Evolutionary conservation across 169 alveolate genomes (phyloP), one percentile per base, ranked within the genome.

Genomic region (Plasmodium gonderi): DNA sequence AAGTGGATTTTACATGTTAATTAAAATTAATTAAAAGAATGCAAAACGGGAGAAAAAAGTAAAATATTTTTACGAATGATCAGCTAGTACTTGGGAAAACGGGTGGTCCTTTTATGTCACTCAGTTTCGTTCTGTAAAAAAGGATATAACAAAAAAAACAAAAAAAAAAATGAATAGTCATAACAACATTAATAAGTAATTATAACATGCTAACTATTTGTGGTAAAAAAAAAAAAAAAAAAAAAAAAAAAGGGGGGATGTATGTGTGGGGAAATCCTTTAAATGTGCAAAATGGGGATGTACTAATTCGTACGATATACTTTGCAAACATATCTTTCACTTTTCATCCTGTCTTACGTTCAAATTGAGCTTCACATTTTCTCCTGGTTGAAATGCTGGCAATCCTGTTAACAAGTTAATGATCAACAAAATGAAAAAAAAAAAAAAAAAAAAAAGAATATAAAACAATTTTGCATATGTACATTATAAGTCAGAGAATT

Each of bases 361-460:
- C 47, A 85, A 85, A 85, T 85, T 85, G 14, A 85, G 85, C 49
- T 85, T 85, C n/a, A 85, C 92, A 51, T 85, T 85, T 42, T 85
- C 92, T 5, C 92, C 92, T 3, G 92, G 92, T 17, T 85, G 85
- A 42, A 85, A 85, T 51, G 92, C 92, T 12, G 92, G 92, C 9
- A 85, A 45, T 60, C 92, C 92, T 85, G 69, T 6, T 12, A 33
- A 65, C n/a, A n/a, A n/a, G n/a, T n/a, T n/a, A n/a, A n/a, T n/a
- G n/a, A n/a, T n/a, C 17, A 38, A 11, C 49, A 80, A 64, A 80
- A 64, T 33, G 49, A 36, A 80, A 69, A 40, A 40, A 44, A 44
- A 49, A 44, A 75, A 75, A 47, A 5, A n/a, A 47, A 77, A 77
- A 17, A 47, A 77, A 77, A 9, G 29, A 49, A 45, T 26, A 29